A percentile compares a stretch with the other conserved stretches of the same genome.
Conservation (phyloP, 192 early-diverging fungal genomes). For the Spizellomyces punctatus region DNA sequence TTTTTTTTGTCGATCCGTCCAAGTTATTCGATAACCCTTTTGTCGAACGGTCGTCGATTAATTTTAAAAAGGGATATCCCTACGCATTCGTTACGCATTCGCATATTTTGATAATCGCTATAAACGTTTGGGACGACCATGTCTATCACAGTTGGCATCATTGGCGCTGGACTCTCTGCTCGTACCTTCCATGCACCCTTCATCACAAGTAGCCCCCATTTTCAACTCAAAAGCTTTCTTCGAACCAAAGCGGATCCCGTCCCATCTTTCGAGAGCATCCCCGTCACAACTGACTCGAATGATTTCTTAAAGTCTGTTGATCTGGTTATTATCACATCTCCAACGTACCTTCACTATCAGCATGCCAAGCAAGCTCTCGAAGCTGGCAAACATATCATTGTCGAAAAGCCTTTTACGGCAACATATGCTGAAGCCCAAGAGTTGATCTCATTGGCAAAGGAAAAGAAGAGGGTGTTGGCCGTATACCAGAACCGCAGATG, state of each 20-base stretch:
- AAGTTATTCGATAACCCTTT: no score
- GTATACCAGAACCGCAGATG: constrained; percentile 80
- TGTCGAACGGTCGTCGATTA: no score
- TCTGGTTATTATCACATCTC: constrained; percentile 74
- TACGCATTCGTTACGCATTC: no score
- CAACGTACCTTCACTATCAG: constrained; percentile 67
- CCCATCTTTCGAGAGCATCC: constrained; percentile 8
- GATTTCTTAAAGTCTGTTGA: constrained; percentile 65
- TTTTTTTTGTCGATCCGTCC: no score
- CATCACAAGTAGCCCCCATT: no score
- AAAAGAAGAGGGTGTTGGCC: constrained; percentile 60
- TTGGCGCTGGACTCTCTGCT: no score
- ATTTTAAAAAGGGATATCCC: no score
- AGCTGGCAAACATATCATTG: constrained; percentile 71
- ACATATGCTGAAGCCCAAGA: constrained; percentile 61
- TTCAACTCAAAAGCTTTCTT: no score
- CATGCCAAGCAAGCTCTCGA: constrained; percentile 59
- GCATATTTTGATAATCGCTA: no score
- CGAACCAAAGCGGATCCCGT: constrained; percentile 10
- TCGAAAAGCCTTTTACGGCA: constrained; percentile 79
- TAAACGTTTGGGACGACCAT: no score
- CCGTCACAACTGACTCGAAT: constrained; percentile 40
- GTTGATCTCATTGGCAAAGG: constrained; percentile 59
- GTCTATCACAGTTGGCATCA: no score
- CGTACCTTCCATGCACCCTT: no score